Percentiles rank a stretch among this genome's conserved stretches.
phyloP scores from a whole-genome alignment of 306 rosid genomes.

The Inga laurina region DNA sequence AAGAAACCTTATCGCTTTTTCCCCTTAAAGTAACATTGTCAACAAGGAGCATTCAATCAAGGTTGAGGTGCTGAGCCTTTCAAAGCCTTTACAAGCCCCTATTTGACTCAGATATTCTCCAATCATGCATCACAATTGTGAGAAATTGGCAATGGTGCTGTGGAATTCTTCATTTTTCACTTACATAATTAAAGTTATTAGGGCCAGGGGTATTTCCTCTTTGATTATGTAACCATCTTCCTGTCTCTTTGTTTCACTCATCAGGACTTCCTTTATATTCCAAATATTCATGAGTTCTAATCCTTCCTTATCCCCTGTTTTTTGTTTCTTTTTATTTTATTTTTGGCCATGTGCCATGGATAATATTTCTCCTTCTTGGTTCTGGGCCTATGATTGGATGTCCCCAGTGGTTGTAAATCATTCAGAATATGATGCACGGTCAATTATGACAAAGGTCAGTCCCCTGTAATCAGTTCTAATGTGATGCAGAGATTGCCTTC shows the following conservation, averaged over 20 bases:
- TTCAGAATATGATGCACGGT: not conserved
- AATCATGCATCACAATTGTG: not conserved
- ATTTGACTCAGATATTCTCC: not conserved
- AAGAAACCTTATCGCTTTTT: not conserved
- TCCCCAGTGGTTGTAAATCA: not conserved
- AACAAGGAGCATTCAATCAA: not conserved
- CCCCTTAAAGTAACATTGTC: not conserved
- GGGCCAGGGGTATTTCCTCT: not conserved
- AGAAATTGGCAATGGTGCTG: not conserved
- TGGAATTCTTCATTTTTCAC: not conserved
- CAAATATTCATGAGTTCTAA: not conserved
- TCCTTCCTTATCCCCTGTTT: not conserved
- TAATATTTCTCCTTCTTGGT: not conserved
- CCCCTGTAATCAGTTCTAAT: slow-evolving; percentile 4
- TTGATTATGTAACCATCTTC: not conserved
- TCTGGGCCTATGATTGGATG: not conserved
- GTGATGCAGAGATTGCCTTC: not conserved
- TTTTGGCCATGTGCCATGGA: not conserved
- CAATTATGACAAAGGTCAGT: not conserved
- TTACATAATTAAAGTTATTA: not conserved
- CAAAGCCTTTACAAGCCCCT: not conserved
- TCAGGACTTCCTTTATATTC: not conserved
- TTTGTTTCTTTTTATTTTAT: not conserved
- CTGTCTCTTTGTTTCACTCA: not conserved
- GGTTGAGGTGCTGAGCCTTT: not conserved